Evolutionary conservation across 176 grass and related monocot species (phyloP).

Genomic region (Aegilops tauschii): DNA sequence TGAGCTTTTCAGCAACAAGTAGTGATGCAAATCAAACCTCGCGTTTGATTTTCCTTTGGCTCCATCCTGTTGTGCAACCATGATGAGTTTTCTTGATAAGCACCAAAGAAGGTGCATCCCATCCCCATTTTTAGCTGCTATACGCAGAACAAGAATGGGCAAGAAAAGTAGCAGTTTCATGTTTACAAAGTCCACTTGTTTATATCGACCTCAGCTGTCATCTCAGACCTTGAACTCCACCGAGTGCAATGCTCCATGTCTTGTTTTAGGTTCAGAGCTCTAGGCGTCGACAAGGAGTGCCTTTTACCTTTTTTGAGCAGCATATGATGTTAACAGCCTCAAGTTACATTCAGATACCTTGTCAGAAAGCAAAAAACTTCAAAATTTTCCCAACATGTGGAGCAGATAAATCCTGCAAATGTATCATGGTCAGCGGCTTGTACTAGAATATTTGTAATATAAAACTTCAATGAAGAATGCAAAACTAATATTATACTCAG

Average conservation of each 20-base stretch:
- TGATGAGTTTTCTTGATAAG: slow-evolving; percentile 12
- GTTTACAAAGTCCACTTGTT: neutral
- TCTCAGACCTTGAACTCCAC: neutral
- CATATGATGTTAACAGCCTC: slow-evolving; percentile 13
- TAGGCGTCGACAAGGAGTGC: neutral
- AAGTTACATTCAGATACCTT: slow-evolving; percentile 17
- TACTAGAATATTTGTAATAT: neutral
- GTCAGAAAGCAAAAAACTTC: slow-evolving; percentile 9
- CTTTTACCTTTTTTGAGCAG: slow-evolving; percentile 18
- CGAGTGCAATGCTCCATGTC: neutral
- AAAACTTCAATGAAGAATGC: slow-evolving; percentile 12
- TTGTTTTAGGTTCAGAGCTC: slow-evolving; percentile 3
- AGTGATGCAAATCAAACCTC: slow-evolving; percentile 13
- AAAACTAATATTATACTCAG: neutral
- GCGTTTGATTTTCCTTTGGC: neutral
- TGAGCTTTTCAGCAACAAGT: neutral
- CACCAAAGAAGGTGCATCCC: neutral
- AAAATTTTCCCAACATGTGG: neutral
- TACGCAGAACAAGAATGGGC: neutral
- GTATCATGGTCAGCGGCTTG: neutral
- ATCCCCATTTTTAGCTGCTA: neutral
- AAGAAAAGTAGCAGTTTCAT: neutral
- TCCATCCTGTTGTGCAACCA: neutral
- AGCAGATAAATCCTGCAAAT: slow-evolving; percentile 41
- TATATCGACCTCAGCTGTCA: slow-evolving; percentile 13